Conservation (phyloP, 108 stramenopile genomes). For the Aurantiochytrium sp. region DNA sequence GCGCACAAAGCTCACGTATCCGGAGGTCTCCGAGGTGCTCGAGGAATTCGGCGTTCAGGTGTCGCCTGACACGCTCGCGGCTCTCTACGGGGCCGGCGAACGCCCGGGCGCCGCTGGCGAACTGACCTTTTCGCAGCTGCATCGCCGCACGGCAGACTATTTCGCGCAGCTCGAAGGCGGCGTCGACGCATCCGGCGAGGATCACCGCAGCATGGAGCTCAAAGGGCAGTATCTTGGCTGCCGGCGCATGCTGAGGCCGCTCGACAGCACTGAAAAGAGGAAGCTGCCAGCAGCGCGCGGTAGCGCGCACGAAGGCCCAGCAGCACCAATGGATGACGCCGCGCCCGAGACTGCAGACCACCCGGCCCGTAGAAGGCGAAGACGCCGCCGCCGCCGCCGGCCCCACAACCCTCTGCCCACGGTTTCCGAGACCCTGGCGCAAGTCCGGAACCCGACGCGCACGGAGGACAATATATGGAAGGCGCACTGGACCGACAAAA, state of each 20-base stretch:
- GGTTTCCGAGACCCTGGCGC: neutral
- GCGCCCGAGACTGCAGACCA: neutral
- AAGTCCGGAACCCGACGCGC: neutral
- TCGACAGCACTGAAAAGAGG: neutral
- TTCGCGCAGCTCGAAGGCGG: neutral
- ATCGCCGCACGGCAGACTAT: neutral
- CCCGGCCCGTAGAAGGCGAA: neutral
- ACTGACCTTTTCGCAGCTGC: conserved; percentile 5
- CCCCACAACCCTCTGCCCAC: neutral
- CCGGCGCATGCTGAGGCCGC: neutral
- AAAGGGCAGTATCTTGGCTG: conserved; percentile 9
- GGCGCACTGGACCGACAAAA: conserved; percentile 8
- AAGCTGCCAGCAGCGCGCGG: too few species aligned
- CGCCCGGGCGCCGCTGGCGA: neutral
- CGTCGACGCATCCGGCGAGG: neutral
- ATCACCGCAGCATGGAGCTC: neutral
- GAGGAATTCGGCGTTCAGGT: neutral
- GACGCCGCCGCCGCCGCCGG: neutral
- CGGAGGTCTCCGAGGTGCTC: neutral
- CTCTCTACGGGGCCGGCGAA: neutral
- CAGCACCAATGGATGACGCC: too few species aligned
- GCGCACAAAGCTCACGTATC: neutral
- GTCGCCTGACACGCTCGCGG: neutral
- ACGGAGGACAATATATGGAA: conserved; percentile 15
- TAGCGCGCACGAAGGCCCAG: too few species aligned